phyloP scores from a whole-genome alignment of 164 flowering plant genomes.

The Magnolia sinica region DNA sequence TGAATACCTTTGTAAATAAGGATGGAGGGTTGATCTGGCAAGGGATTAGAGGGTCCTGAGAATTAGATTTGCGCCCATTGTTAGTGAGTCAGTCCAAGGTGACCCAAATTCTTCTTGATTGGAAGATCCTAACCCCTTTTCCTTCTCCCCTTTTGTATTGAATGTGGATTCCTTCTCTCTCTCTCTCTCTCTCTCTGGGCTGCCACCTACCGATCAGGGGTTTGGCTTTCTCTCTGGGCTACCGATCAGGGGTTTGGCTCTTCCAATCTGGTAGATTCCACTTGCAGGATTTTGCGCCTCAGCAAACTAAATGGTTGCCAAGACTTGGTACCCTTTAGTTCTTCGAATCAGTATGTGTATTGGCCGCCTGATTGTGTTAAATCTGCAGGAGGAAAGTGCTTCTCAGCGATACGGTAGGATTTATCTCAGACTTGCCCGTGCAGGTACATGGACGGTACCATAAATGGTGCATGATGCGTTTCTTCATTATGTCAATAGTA shows the following conservation, averaged over 20 bases:
- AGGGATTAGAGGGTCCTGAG: too few relatives aligned
- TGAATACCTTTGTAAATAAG: background rate
- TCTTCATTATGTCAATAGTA: background rate
- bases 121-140: background rate
- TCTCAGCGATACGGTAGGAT: constrained; percentile 95
- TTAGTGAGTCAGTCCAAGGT: background rate
- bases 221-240: background rate
- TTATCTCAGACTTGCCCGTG: constrained; percentile 93
- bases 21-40: too few relatives aligned
- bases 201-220: background rate
- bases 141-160: too few relatives aligned
- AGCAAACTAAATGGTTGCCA: background rate
- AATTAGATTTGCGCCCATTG: background rate
- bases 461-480: background rate
- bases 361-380: constrained; percentile 5
- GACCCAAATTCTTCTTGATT: background rate
- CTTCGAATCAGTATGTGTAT: background rate
- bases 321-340: background rate
- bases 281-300: background rate
- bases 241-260: background rate
- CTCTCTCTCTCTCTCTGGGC: too few relatives aligned
- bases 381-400: constrained; percentile 78
- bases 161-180: too few relatives aligned
- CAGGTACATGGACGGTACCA: constrained; percentile 47
- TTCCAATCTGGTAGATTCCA: background rate